Evolutionary conservation across 2,329 filamentous ascomycete genomes (phyloP).

Genomic region (Botrytis aclada): DNA sequence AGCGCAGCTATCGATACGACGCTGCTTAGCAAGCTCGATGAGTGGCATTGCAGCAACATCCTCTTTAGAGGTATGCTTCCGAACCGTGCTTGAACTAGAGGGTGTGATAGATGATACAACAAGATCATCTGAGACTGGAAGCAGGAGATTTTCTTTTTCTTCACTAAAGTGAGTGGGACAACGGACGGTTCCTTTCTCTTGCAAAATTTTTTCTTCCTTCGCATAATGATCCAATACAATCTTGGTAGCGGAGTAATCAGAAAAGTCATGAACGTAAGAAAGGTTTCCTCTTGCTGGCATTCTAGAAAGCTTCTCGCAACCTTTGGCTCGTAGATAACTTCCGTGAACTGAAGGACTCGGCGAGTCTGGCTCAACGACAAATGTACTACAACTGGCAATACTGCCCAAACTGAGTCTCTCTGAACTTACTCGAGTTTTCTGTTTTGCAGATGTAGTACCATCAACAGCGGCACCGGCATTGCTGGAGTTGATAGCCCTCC

Average conservation of each 20-base stretch:
- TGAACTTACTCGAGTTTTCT: neutral
- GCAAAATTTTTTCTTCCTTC: slow-evolving; percentile 23
- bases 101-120: neutral
- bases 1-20: neutral
- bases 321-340: neutral
- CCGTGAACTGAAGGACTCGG: neutral
- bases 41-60: neutral
- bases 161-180: neutral
- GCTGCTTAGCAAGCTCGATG: neutral
- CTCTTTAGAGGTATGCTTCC: neutral
- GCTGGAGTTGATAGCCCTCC: neutral
- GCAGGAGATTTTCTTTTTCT: neutral
- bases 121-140: slow-evolving; percentile 3
- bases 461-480: neutral
- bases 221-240: slow-evolving; percentile 30
- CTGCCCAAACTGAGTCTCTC: slow-evolving; percentile 1
- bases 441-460: neutral
- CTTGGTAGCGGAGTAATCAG: slow-evolving; percentile 29
- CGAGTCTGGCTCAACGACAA: neutral
- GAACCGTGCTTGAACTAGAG: neutral
- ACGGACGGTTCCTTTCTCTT: slow-evolving; percentile 5
- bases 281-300: slow-evolving; percentile 19
- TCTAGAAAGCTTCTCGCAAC: slow-evolving; percentile 13
- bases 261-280: slow-evolving; percentile 33
- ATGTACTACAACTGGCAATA: neutral